Evolutionary conservation across 208 protist species (phyloP), one percentile per base, ranked within the genome.

Genomic region (Trypanosoma vivax): DNA sequence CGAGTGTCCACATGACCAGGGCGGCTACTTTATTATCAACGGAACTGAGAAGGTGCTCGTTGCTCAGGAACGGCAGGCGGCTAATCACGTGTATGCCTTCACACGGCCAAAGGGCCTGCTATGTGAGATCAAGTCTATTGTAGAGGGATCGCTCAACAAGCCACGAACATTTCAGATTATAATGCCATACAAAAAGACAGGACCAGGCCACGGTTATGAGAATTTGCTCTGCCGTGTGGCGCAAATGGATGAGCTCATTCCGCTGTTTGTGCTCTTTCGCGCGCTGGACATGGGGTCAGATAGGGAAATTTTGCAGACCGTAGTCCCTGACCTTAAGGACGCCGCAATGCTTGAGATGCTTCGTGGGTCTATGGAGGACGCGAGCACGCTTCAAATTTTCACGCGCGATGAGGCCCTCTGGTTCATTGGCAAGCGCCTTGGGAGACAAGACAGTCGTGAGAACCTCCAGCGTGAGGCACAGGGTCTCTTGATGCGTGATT

Each of bases 1-100:
- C 18, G 96, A 99, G 75, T 99, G 97, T 65, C 73, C 83, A 21
- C 90, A 90, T 40, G 96, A 98, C 62, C 83, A 91, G 50, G 97
- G 97, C 34, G 97, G 97, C 40, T 99, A 99, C 62, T 99, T 99
- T 68, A 84, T 99, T 19, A 90, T 99, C 34, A 98, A 98, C 60
- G 97, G 97, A 28, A 69, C 68, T n/a, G 97, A 99, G 58, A 98
- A 98, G 65, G 95, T 97, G 3, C 64, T 98, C 11, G 83, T 98
- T 39, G 92, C 89, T 1, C 90, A 97, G 59, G 86, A 94, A 61
- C 72, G 77, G 18, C 96, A 98, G 79, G 70, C 77, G 19, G 58
- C 75, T 29, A 99, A 99, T 53, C 73, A 96, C 28, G 87, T 99
- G 1, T 97, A 96, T 51, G 94, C 98, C 6, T 98, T 98, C 70